Conservation (phyloP, 2,329 filamentous ascomycete genomes). For the Penicillium sp. region DNA sequence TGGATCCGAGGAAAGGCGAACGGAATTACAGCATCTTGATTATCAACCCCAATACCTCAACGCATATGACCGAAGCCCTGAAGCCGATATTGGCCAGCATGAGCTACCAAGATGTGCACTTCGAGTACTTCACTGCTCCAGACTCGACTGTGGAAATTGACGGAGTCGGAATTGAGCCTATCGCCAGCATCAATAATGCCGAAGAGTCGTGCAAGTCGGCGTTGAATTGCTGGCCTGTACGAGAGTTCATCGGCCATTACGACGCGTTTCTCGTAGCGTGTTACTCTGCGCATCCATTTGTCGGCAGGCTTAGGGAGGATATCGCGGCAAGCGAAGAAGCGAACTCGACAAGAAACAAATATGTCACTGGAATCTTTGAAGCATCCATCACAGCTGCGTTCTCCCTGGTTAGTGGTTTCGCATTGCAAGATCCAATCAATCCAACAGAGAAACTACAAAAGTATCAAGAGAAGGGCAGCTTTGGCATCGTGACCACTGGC, state of each 20-base stretch:
- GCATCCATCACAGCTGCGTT: slow-evolving; percentile 69
- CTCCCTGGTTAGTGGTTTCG: slow-evolving; percentile 50
- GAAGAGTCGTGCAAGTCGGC: slow-evolving; percentile 66
- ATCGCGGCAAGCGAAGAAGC: slow-evolving; percentile 30
- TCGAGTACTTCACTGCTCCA: slow-evolving; percentile 44
- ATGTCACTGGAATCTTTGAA: slow-evolving; percentile 84
- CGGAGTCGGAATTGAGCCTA: slow-evolving; percentile 47
- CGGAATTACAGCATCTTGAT: slow-evolving; percentile 38
- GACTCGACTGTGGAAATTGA: slow-evolving; percentile 32
- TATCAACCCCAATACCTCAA: slow-evolving; percentile 49
- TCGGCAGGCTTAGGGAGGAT: slow-evolving; percentile 57
- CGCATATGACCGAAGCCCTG: slow-evolving; percentile 46
- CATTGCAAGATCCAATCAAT: slow-evolving; percentile 24
- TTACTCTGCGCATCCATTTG: slow-evolving; percentile 80
- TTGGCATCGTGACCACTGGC: slow-evolving; percentile 88
- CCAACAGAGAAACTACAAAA: slow-evolving; percentile 24
- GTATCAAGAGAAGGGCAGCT: slow-evolving; percentile 50
- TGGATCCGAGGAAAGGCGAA: slow-evolving; percentile 12
- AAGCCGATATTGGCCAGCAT: slow-evolving; percentile 42
- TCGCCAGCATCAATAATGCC: slow-evolving; percentile 75
- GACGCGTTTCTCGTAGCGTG: slow-evolving; percentile 85
- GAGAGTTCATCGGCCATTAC: slow-evolving; percentile 49
- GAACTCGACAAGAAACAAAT: slow-evolving; percentile 40
- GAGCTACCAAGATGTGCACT: slow-evolving; percentile 37
- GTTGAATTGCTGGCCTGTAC: slow-evolving; percentile 58